Evolutionary conservation across 805 yeast genomes (phyloP).

Genomic region (Nakazawaea siamensis): DNA sequence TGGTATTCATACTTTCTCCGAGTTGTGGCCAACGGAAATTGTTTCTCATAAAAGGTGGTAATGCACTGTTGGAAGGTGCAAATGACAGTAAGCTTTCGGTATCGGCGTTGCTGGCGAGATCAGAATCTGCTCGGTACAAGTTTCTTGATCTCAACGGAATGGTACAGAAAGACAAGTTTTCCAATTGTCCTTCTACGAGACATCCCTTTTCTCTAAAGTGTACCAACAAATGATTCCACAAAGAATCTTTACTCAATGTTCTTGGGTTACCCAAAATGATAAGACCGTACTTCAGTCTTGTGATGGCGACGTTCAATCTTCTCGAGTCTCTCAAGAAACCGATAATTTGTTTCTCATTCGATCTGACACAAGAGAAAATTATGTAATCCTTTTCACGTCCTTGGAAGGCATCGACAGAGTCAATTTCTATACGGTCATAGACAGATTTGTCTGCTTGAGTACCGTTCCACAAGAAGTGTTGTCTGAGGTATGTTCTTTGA

Average conservation of each 20-base stretch:
- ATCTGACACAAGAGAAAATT: conserved; percentile 46
- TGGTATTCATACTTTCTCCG: not conserved
- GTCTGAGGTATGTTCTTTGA: conserved; percentile 74
- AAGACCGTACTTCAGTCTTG: conserved; percentile 80
- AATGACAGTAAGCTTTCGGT: conserved; percentile 21
- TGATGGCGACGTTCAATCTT: conserved; percentile 82
- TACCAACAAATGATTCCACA: conserved; percentile 73
- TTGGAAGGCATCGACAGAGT: conserved; percentile 64
- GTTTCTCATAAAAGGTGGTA: too few relatives aligned
- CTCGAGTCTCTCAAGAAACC: conserved; percentile 84
- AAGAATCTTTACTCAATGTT: conserved; percentile 55
- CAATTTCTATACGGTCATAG: conserved; percentile 73
- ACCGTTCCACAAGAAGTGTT: conserved; percentile 70
- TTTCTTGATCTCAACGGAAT: conserved; percentile 37
- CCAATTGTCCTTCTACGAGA: conserved; percentile 84
- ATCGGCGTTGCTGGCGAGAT: conserved; percentile 24
- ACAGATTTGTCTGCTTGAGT: conserved; percentile 50
- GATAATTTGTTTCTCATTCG: conserved; percentile 64
- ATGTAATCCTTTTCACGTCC: conserved; percentile 50
- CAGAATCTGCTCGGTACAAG: too few relatives aligned
- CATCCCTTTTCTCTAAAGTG: conserved; percentile 83
- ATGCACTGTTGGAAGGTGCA: conserved; percentile 17
- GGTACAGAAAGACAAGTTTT: conserved; percentile 64
- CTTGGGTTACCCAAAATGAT: conserved; percentile 80
- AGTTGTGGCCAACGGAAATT: not conserved